Evolutionary conservation across 1,139 yeast genomes (phyloP), one percentile per base, ranked within the genome.

Genomic region (Debaryomyces nepalensis): DNA sequence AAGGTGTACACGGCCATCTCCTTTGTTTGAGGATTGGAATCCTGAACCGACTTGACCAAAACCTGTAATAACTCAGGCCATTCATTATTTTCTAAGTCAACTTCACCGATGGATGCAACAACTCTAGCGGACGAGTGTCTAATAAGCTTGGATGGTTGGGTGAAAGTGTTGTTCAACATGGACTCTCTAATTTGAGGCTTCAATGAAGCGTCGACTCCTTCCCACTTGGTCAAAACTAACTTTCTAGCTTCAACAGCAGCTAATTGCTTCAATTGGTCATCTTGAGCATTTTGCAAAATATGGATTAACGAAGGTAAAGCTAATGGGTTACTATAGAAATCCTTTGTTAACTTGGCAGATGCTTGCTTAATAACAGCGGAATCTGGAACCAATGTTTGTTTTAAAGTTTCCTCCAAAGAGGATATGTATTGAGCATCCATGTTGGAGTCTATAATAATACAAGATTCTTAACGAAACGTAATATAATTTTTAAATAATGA

Each of bases 191-290:
- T 83, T 44, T 75, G 73, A 33, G 76, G 70, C 64, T 82, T 82
- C 45, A 79, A 59, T 6, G 73, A 54, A 19, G 66, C 78, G 54
- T 83, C 85, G 39, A 81, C 61, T 2, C 43, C 42, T 30, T 73
- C 80, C 99, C 99, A 93, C 59, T 82, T 82, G 51, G 77, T 73
- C 41, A 77, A 59, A 39, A 89, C 82, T 59, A 87, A 79, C 66
- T 95, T 93, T 69, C 97, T 82, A 33, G 91, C 91, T 68, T 93
- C 99, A 47, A 93, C 97, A 48, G 97, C 96, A 12, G 98, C 96
- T 51, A 93, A 75, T 66, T 90, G 97, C 61, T 78, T 80, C 53
- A 87, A 64, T 54, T 82, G 81, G 47, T 75, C 81, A 52, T 80
- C 81, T 31, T 73, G 70, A 50, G 82, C 79, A 52, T 75, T 75